Conservation (phyloP, 805 yeast genomes). For the Cyberlindnera subsufficiens region DNA sequence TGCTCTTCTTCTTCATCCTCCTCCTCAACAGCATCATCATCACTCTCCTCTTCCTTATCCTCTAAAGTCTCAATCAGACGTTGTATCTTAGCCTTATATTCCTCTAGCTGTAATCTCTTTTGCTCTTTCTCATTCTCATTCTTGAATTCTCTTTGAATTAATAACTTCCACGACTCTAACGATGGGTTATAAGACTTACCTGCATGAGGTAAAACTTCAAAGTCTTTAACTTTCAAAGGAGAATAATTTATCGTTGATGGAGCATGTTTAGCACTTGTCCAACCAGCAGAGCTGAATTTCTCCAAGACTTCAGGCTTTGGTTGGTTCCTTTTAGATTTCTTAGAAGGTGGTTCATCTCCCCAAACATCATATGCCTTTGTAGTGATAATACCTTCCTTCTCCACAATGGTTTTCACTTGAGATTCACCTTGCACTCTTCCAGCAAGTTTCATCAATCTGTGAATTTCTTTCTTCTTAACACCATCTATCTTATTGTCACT, state of each 20-base stretch:
- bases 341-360: slow-evolving; percentile 34
- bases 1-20: slow-evolving; percentile 33
- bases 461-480: slow-evolving; percentile 16
- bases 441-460: slow-evolving; percentile 59
- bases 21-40: slow-evolving; percentile 29
- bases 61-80: slow-evolving; percentile 57
- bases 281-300: slow-evolving; percentile 35
- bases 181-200: slow-evolving; percentile 95
- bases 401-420: slow-evolving; percentile 45
- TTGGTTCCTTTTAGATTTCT: slow-evolving; percentile 17
- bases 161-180: slow-evolving; percentile 69
- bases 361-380: slow-evolving; percentile 62
- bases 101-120: slow-evolving; percentile 53
- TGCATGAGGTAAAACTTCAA: slow-evolving; percentile 57
- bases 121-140: slow-evolving; percentile 65
- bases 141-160: slow-evolving; percentile 61
- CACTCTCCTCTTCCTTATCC: slow-evolving; percentile 48
- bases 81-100: slow-evolving; percentile 58
- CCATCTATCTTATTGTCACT: slow-evolving; percentile 48
- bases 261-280: slow-evolving; percentile 44
- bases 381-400: slow-evolving; percentile 57
- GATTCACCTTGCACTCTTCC: slow-evolving; percentile 62
- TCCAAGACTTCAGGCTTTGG: slow-evolving; percentile 35
- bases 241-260: slow-evolving; percentile 50
- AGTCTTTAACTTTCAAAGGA: slow-evolving; percentile 50